Base-by-base conservation (phyloP, 768 basidiomycete species). In the Sporobolomyces phaffii region DNA sequence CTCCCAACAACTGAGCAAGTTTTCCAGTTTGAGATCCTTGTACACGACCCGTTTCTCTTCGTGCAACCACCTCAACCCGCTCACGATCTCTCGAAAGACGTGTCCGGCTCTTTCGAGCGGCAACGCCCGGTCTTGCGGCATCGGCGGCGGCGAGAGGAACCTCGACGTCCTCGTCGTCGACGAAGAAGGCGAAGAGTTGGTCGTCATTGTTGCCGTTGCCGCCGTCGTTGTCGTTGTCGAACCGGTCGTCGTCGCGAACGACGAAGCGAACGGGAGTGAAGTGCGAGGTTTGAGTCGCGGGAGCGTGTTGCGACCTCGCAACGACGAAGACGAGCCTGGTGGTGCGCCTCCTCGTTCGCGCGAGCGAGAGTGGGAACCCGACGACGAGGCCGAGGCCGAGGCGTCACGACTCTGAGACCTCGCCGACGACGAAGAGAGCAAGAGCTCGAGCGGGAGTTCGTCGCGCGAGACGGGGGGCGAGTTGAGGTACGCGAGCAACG, bases 1-100 rank as follows among this genome's bases (percentile, higher is more conserved):
- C 81, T 84, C 85, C 76, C 90, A 88, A 77, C 93, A 90, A 59
- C 93, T 86, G 47, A 98, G 84, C 53, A 98, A 85, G 80, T 99
- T 99, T 79, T 98, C 96, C 65, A 96, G 84, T 80, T 99, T 99
- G 77, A 99, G 81, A 79, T 99, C 96, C 73, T 91, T 84, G 80
- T 99, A 94, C 60, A 93, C 87, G 72, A 87, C 84, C 11, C 82
- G 78, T 31, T 85, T 87, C 45, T 84, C 83, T 64, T 87, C 84
- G 77, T 94, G 91, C 75, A 94, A 78, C 79, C 92, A 92, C 58
- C 85, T 83, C 75, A 92, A 78, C 24, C 89, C 90, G 60, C 87
- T 81, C 56, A 90, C 88, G 72, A 93, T 83, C 80, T 93, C 90
- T 60, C 86, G 82, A 76, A 92, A 90, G 83, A 90, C 85, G 18